These are phyloP conservation scores for Penicillium sp. DNA, from an alignment of 2,329 filamentous ascomycete species.

Conservation along the genomic window DNA sequence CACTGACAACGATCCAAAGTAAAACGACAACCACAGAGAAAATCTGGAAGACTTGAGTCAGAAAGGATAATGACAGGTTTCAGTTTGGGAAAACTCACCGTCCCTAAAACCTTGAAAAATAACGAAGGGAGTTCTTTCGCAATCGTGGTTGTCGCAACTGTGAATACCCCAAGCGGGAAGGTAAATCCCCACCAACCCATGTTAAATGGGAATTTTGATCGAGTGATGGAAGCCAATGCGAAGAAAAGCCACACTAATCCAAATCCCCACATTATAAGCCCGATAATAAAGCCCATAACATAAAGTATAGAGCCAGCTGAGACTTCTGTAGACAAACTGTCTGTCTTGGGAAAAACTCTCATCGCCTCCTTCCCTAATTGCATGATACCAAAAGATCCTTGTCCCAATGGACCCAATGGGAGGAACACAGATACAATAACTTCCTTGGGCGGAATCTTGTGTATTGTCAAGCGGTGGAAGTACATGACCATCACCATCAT, in stretches of 20 bases:
- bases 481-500: constrained; percentile 66
- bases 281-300: constrained; percentile 31
- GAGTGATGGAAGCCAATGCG: constrained; percentile 33
- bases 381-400: constrained; percentile 61
- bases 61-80: background rate
- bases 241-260: constrained; percentile 39
- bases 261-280: constrained; percentile 39
- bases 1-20: constrained; percentile 54
- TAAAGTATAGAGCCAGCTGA: constrained; percentile 32
- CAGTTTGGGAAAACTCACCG: constrained; percentile 28
- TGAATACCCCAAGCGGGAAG: constrained; percentile 59
- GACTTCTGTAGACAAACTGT: constrained; percentile 18
- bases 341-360: constrained; percentile 28
- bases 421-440: constrained; percentile 68
- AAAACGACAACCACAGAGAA: constrained; percentile 44
- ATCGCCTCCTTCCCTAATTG: constrained; percentile 50
- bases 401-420: constrained; percentile 65
- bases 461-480: constrained; percentile 65
- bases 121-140: constrained; percentile 54
- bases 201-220: constrained; percentile 56
- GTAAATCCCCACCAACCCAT: constrained; percentile 64
- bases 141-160: constrained; percentile 41
- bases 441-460: constrained; percentile 65
- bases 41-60: background rate
- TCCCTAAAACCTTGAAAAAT: constrained; percentile 60